A percentile compares a stretch with the other conserved stretches of the same genome.
phyloP scores from a whole-genome alignment of 257 asterid genomes.

The Nicotiana undulata region DNA sequence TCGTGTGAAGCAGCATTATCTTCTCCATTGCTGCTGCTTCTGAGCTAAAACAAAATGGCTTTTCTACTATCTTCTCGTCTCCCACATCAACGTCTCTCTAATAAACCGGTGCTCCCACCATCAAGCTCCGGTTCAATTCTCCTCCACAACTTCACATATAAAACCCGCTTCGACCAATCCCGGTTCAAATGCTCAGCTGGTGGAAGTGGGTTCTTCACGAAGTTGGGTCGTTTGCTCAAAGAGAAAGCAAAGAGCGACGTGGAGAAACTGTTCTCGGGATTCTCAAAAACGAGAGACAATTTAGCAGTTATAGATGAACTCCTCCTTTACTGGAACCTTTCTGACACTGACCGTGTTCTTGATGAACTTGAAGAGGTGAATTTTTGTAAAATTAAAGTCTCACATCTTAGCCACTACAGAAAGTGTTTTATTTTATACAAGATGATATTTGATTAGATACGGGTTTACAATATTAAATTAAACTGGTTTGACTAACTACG shows the following conservation, averaged over 20 bases:
- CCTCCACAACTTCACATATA: slow-evolving; percentile 18
- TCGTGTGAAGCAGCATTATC: slow-evolving; percentile 11
- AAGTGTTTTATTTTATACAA: no score
- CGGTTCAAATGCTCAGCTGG: slow-evolving; percentile 76
- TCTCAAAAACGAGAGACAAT: slow-evolving; percentile 78
- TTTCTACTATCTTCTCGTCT: slow-evolving; percentile 41
- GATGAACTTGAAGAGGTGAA: slow-evolving; percentile 86
- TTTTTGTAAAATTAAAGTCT: no score
- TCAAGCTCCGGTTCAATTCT: slow-evolving; percentile 24
- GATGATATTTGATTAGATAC: no score
- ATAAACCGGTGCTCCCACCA: slow-evolving; percentile 17
- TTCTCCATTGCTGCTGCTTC: background rate
- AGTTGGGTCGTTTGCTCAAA: slow-evolving; percentile 81
- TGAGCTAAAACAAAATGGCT: slow-evolving; percentile 21
- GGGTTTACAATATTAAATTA: no score
- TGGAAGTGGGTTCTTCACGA: slow-evolving; percentile 72
- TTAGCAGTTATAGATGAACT: slow-evolving; percentile 89
- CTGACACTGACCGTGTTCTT: slow-evolving; percentile 85
- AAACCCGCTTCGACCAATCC: slow-evolving; percentile 4
- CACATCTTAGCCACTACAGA: no score
- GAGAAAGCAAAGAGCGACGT: slow-evolving; percentile 93
- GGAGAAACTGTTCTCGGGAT: slow-evolving; percentile 83
- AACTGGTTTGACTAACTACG: no score
- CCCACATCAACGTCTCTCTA: slow-evolving; percentile 33
- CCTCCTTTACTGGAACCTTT: slow-evolving; percentile 86